Evolutionary conservation across 108 stramenopile species (phyloP).

Genomic region (Cylindrotheca fusiformis): DNA sequence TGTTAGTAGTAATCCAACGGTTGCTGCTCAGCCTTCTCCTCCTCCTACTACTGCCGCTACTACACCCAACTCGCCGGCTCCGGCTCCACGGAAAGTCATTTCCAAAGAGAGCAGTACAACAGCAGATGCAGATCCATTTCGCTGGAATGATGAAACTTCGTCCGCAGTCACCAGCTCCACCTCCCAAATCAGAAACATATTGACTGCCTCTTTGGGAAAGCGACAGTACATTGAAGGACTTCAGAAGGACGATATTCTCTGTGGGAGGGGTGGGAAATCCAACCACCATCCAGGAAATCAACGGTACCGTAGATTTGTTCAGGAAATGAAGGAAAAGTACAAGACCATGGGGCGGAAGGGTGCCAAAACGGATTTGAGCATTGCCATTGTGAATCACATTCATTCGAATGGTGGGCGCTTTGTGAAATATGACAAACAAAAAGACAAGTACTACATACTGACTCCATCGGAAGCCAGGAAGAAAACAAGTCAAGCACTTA

Average conservation of each 20-base stretch:
- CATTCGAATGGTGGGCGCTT: slow-evolving; percentile 31
- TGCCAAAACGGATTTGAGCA: slow-evolving; percentile 35
- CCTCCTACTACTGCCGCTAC: too few relatives aligned
- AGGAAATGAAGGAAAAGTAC: slow-evolving; percentile 30
- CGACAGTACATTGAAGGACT: slow-evolving; percentile 24
- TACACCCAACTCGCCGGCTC: too few relatives aligned
- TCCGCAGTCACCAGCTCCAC: too few relatives aligned
- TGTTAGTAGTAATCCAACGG: too few relatives aligned
- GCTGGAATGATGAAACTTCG: too few relatives aligned
- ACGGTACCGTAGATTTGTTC: slow-evolving; percentile 31
- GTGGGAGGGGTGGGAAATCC: slow-evolving; percentile 27
- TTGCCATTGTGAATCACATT: slow-evolving; percentile 38
- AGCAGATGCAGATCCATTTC: too few relatives aligned
- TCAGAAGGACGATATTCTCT: slow-evolving; percentile 29
- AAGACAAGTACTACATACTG: slow-evolving; percentile 20
- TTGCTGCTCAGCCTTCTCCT: too few relatives aligned
- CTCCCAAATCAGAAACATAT: too few relatives aligned
- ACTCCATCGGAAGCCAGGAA: slow-evolving; percentile 31
- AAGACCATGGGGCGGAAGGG: slow-evolving; percentile 20
- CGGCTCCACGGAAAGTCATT: too few relatives aligned
- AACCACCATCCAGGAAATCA: slow-evolving; percentile 35
- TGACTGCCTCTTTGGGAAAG: too few relatives aligned
- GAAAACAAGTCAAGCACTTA: slow-evolving; percentile 44
- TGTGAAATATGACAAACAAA: slow-evolving; percentile 19
- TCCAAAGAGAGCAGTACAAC: too few relatives aligned